Base-by-base conservation (phyloP, 2,329 filamentous ascomycete species). In the Botryotinia convoluta region DNA sequence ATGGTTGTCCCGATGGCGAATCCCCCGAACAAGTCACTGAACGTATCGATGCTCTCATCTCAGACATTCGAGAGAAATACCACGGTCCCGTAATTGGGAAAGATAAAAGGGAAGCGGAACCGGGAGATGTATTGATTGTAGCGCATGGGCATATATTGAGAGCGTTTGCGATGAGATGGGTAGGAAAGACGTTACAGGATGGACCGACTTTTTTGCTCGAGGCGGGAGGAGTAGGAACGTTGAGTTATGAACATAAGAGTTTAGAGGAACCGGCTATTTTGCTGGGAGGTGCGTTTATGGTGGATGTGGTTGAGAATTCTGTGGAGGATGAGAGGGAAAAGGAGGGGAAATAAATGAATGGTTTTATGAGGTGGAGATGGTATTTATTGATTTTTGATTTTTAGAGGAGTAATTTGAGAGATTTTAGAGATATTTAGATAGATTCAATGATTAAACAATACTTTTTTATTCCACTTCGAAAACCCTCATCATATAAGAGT, bases 111-210 rank as follows among this genome's bases (percentile, higher is more conserved):
- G 75, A 84, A 39, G 84, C 83, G 16, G 80, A 84, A 12, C 84
- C 73, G 1, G 78, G 79, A 16, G 93, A 95, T 81, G 89, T 95
- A 29, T 82, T 95, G 37, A 86, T 97, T 67, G 93, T 98, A 9
- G 95, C 93, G 35, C 95, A 98, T 81, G 95, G 95, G 0, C 95
- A 97, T 83, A 95, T 97, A 73, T 84, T 98, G 71, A 87, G 95
- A 26, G 93, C 93, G 0, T 94, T 98, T 81, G 94, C 95, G 10
- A 93, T 95, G 85, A 87, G 94, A 45, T 98, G 95, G 95, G 87
- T 91, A 0, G 89, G 90, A 0, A 92, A 92, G 84, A 86, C 88
- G 20, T 84, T 98, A 74, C 87, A 89, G 72, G 91, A 94, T 76
- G 79, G 92, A 12, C 92, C 93, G 57, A 88, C 90, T 9, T 90